Conservation (phyloP, 2,329 filamentous ascomycete species). For the Teratosphaeria gauchensis region DNA sequence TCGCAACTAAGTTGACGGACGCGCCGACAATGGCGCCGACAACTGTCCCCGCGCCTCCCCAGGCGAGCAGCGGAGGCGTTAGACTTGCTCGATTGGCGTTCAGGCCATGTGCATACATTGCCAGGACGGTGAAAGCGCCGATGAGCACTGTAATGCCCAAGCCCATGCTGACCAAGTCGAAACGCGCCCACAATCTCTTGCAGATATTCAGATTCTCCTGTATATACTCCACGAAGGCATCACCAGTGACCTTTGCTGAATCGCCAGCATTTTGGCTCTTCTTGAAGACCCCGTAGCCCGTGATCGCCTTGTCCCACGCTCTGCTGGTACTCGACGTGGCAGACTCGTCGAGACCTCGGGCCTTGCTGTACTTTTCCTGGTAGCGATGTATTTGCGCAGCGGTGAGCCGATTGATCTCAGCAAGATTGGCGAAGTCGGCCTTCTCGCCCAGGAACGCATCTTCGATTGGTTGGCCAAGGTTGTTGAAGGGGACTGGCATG, state of each 20-base stretch:
- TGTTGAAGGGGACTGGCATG: constrained; percentile 92
- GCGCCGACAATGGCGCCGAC: constrained; percentile 26
- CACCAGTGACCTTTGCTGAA: constrained; percentile 26
- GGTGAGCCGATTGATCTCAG: constrained; percentile 64
- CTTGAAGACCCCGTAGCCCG: constrained; percentile 32
- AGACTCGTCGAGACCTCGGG: constrained; percentile 57
- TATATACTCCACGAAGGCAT: constrained; percentile 65
- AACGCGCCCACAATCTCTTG: constrained; percentile 80
- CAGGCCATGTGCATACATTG: constrained; percentile 59
- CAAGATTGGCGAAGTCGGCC: constrained; percentile 66
- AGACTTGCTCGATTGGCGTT: constrained; percentile 45
- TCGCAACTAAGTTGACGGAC: constrained; percentile 10
- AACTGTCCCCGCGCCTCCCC: constrained; percentile 41
- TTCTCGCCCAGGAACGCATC: constrained; percentile 73
- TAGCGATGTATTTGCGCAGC: constrained; percentile 84
- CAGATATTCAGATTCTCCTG: constrained; percentile 67
- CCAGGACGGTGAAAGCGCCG: constrained; percentile 56
- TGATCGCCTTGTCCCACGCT: constrained; percentile 52
- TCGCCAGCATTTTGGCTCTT: not conserved
- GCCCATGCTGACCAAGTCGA: constrained; percentile 79
- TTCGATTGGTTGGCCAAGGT: constrained; percentile 82
- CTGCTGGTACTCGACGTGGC: constrained; percentile 39
- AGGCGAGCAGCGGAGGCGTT: constrained; percentile 43
- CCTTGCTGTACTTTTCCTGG: constrained; percentile 69
- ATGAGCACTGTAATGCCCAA: constrained; percentile 65